Evolutionary conservation across 2,329 filamentous ascomycete species (phyloP), one percentile per base, ranked within the genome.

Genomic region (Hymenoscyphus fraxineus): DNA sequence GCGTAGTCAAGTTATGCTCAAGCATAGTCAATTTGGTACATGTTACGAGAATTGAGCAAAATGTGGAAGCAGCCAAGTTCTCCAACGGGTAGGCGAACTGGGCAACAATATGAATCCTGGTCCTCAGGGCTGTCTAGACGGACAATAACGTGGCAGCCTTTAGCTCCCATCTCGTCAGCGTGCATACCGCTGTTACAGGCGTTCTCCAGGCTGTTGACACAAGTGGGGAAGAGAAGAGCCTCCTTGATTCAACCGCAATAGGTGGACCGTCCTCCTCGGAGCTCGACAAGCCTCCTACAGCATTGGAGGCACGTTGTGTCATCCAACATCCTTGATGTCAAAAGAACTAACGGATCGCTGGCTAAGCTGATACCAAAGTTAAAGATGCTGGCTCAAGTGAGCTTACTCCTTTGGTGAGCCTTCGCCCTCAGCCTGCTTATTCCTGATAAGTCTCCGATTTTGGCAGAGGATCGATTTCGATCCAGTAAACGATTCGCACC

Each of bases 381-480:
- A 19, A 22, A 27, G 44, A 51, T 51, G 44, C 7, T 51, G 44
- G 44, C 44, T 51, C 44, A 51, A 51, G 44, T 51, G 44, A 27
- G 44, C 44, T 51, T 51, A 51, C 44, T 27, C 44, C 44, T 51
- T 51, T 51, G 44, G 44, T 51, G 44, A 51, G 44, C 44, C 44
- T 51, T 22, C 44, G 44, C 44, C 44, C 44, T 51, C 19, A 27
- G 44, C 44, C 44, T 22, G 44, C 44, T 51, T 51, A 51, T 51
- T 51, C 44, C 44, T 51, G 44, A 51, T 51, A 51, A 27, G 44
- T 51, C 44, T 27, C 19, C 19, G 44, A 51, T 51, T 51, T 19
- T 51, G 44, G 22, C 35, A 44, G 44, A 51, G 44, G 44, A 51
- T 51, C 44, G 44, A 51, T 51, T 22, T 10, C n/a, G 15, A 51